Conservation (phyloP, 169 alveolate genomes). For the Theileria orientalis region DNA sequence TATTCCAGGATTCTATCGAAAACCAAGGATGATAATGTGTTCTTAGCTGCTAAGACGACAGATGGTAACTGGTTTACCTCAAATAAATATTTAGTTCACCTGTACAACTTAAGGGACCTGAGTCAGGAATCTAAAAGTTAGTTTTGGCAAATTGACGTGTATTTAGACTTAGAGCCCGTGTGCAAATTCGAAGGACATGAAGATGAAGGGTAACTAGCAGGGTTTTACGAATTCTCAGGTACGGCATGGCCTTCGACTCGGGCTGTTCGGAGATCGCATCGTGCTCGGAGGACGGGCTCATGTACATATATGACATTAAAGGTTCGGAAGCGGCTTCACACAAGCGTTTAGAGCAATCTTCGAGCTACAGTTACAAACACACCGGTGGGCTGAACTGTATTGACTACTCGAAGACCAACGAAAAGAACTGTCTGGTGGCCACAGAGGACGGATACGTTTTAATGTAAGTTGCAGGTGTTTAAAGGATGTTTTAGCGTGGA, state of each 20-base stretch:
- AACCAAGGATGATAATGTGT: conserved; percentile 22
- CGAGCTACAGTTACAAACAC: conserved; percentile 29
- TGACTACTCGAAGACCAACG: conserved; percentile 33
- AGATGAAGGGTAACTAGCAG: conserved; percentile 43
- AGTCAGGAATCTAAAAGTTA: conserved; percentile 12
- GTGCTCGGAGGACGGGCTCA: conserved; percentile 58
- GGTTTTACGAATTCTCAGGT: conserved; percentile 3
- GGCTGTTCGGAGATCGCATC: conserved; percentile 29
- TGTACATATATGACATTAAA: conserved; percentile 39
- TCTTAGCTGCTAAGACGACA: conserved; percentile 50
- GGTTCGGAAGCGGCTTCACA: background rate
- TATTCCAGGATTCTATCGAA: conserved; percentile 40
- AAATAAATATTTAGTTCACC: conserved; percentile 14
- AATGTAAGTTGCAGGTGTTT: background rate
- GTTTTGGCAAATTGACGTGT: background rate
- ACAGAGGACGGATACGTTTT: conserved; percentile 61
- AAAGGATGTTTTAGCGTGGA: background rate
- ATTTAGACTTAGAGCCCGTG: conserved; percentile 34
- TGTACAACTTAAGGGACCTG: conserved; percentile 32
- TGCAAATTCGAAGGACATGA: conserved; percentile 31
- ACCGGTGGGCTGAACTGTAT: conserved; percentile 43
- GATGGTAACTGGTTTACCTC: conserved; percentile 52
- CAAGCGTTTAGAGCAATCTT: conserved; percentile 1
- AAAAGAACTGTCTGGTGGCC: conserved; percentile 31
- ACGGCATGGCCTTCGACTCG: conserved; percentile 56